phyloP scores from a whole-genome alignment of 768 basidiomycete species.

The Pulveroboletus sp. region DNA sequence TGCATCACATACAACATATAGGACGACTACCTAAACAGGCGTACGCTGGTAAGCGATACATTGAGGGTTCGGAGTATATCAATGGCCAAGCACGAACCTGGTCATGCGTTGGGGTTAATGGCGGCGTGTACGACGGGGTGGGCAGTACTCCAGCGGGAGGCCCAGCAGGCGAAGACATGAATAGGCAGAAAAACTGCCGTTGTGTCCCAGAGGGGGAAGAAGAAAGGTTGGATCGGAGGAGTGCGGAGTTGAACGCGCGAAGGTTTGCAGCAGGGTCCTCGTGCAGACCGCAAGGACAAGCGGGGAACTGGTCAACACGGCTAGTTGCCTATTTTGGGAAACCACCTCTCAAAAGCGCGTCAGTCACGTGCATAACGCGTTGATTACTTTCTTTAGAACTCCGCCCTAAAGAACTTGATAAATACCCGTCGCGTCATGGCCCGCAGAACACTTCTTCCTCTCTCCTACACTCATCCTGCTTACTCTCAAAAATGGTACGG shows the following conservation, averaged over 20 bases:
- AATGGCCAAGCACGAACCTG: slow-evolving; percentile 48
- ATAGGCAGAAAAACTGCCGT: slow-evolving; percentile 31
- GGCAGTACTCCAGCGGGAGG: slow-evolving; percentile 34
- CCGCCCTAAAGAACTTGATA: slow-evolving; percentile 29
- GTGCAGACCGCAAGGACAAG: slow-evolving; percentile 29
- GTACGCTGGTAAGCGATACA: slow-evolving; percentile 20
- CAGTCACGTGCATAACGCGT: slow-evolving; percentile 35
- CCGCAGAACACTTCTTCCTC: slow-evolving; percentile 1
- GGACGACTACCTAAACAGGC: slow-evolving; percentile 57
- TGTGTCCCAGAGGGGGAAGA: slow-evolving; percentile 4
- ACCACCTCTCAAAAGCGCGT: slow-evolving; percentile 14
- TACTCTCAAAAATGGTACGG: slow-evolving; percentile 32
- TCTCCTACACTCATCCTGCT: slow-evolving; percentile 14
- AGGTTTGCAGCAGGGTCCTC: slow-evolving; percentile 24
- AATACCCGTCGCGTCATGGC: slow-evolving; percentile 28
- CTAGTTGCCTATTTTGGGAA: slow-evolving; percentile 19
- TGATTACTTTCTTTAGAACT: slow-evolving; percentile 30
- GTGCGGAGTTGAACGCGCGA: slow-evolving; percentile 16
- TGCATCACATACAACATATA: slow-evolving; percentile 64
- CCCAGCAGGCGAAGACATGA: slow-evolving; percentile 31
- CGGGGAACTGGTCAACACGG: slow-evolving; percentile 4
- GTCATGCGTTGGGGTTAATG: slow-evolving; percentile 65
- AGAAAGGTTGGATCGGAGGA: slow-evolving; percentile 13
- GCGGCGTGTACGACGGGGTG: slow-evolving; percentile 35
- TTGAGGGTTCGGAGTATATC: slow-evolving; percentile 16